Evolutionary conservation across 2,329 filamentous ascomycete genomes (phyloP), one percentile per base, ranked within the genome.

Genomic region (Aspergillus amoenus): DNA sequence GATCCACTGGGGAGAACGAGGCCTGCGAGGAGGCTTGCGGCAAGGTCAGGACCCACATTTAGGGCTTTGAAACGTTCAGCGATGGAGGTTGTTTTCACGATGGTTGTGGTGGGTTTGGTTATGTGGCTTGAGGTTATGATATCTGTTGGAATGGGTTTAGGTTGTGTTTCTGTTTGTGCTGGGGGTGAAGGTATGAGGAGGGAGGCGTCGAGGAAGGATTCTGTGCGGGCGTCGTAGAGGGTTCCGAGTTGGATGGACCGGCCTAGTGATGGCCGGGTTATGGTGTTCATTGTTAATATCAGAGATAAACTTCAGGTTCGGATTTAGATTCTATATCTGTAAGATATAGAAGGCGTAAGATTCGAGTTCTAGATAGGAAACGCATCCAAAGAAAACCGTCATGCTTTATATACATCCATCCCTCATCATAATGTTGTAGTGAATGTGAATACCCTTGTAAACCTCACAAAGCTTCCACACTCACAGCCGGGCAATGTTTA

Each of bases 161-260:
- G 3, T 5, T 30, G 4, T 9, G 24, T 2, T 27, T 30, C 3
- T 30, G 27, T 30, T 30, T 30, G 9, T 30, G 9, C 3, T 11
- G 27, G 11, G 9, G 27, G 24, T 27, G 24, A 9, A 2, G 24
- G 27, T 30, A 8, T 3, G 7, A 8, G 27, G 3, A 56, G 47
- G 9, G 47, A 49, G 9, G 21, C 9, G 15, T 44, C 18, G 11
- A 56, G 54, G 42, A 56, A 56, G 2, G 47, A 32, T 15, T 56
- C 54, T 5, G 34, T 32, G 17, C 40, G 54, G n/a, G 54, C 48
- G 37, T 52, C 42, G 48, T 56, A 56, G 9, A 56, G 54, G 2
- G 54, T 42, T 7, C 54, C 54, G 24, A 56, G 45, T 2, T 32
- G 21, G 17, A 42, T 42, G 0, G 5, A 32, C 15, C 52, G 54